phyloP scores from a whole-genome alignment of 352 stramenopile genomes.

The Pythium insidiosum region DNA sequence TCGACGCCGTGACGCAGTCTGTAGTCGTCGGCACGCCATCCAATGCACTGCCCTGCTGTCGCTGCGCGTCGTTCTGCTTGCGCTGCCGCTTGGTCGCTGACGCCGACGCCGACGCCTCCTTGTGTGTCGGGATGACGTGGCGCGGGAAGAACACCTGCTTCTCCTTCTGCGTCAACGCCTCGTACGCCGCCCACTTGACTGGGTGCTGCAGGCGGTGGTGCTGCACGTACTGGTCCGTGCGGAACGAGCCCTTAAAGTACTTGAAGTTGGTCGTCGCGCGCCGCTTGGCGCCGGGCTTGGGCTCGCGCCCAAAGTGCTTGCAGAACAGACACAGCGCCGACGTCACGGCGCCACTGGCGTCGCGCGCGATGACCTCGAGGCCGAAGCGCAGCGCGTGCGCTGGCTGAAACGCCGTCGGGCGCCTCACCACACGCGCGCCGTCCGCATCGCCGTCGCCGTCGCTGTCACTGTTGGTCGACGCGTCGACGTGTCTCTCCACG shows the following conservation, averaged over 20 bases:
- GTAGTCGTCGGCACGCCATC: neutral
- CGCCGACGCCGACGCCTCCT: no score
- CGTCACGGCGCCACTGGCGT: conserved; percentile 27
- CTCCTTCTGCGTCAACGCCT: conserved; percentile 26
- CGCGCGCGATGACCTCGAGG: conserved; percentile 35
- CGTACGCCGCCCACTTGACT: conserved; percentile 35
- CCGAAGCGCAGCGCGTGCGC: conserved; percentile 46
- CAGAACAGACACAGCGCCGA: conserved; percentile 55
- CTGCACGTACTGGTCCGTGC: conserved; percentile 67
- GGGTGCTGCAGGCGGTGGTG: conserved; percentile 53
- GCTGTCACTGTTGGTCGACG: no score
- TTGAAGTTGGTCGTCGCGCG: conserved; percentile 54
- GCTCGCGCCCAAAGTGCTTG: conserved; percentile 53
- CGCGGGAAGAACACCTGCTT: conserved; percentile 43
- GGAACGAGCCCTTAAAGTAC: conserved; percentile 56
- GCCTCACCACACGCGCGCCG: no score
- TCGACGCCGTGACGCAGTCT: neutral
- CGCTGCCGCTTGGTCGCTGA: no score
- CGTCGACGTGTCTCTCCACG: no score
- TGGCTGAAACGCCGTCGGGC: conserved; percentile 33
- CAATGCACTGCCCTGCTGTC: no score
- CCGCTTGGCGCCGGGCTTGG: conserved; percentile 40
- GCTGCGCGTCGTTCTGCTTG: neutral
- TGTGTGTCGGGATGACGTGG: conserved; percentile 5
- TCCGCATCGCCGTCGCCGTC: no score